phyloP scores from a whole-genome alignment of 2,329 filamentous ascomycete genomes.

The Trichoderma atroviride region DNA sequence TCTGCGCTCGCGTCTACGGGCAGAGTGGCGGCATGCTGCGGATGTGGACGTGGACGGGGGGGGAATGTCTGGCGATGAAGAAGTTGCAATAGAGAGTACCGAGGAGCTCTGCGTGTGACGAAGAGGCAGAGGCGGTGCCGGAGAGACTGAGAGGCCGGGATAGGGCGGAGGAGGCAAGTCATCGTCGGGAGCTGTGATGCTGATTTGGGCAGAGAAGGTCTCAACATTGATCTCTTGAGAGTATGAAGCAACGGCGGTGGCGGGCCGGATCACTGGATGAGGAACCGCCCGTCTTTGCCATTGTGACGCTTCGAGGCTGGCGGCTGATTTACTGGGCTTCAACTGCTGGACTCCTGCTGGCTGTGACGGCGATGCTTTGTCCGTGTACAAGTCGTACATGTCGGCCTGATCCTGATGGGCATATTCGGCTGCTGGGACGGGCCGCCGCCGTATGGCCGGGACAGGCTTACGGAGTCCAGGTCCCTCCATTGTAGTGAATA shows the following conservation, averaged over 20 bases:
- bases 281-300: not conserved
- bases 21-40: not conserved
- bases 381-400: slow-evolving; percentile 4
- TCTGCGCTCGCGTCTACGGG: not conserved
- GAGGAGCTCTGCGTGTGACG: slow-evolving; percentile 22
- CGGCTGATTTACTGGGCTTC: slow-evolving; percentile 29
- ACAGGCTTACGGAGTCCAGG: slow-evolving; percentile 7
- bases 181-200: slow-evolving; percentile 22
- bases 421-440: slow-evolving; percentile 10
- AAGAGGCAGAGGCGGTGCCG: slow-evolving; percentile 4
- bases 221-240: not conserved
- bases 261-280: not conserved
- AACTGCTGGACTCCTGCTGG: not conserved
- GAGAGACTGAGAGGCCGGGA: not conserved
- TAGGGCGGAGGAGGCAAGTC: slow-evolving; percentile 20
- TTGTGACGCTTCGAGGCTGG: slow-evolving; percentile 16
- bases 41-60: slow-evolving; percentile 7
- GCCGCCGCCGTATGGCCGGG: slow-evolving; percentile 15
- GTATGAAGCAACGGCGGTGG: not conserved
- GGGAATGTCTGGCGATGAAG: not conserved
- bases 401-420: slow-evolving; percentile 5
- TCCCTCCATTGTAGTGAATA: not conserved
- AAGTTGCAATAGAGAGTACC: not conserved
- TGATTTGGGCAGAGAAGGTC: slow-evolving; percentile 3
- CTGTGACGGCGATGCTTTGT: not conserved